Evolutionary conservation across 2,329 filamentous ascomycete species (phyloP).

Genomic region (Xylaria sp.): DNA sequence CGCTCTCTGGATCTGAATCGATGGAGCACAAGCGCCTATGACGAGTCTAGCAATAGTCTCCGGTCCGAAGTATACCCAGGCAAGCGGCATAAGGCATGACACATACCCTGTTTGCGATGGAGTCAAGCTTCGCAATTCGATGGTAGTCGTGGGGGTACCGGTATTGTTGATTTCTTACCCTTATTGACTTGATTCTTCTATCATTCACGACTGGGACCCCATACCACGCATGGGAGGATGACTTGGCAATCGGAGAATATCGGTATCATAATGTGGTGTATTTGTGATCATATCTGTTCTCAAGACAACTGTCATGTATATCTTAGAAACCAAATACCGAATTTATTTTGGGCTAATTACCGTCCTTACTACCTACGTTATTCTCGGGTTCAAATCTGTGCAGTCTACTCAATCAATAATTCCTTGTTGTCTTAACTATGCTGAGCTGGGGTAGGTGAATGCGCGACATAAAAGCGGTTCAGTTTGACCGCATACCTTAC

Average conservation of each 20-base stretch:
- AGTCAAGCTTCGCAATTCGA: conserved; percentile 12
- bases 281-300: conserved; percentile 23
- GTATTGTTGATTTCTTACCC: conserved; percentile 3
- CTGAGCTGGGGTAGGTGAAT: conserved; percentile 6
- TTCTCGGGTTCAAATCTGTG: neutral
- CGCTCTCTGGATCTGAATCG: conserved; percentile 16
- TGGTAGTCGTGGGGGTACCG: conserved; percentile 28
- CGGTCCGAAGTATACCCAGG: conserved; percentile 26
- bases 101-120: conserved; percentile 14
- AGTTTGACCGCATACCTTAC: neutral
- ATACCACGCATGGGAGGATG: conserved; percentile 10
- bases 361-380: neutral
- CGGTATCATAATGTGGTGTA: conserved; percentile 25
- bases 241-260: conserved; percentile 25
- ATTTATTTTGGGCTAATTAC: conserved; percentile 9
- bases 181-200: conserved; percentile 10
- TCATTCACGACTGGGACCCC: conserved; percentile 2
- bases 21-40: conserved; percentile 9
- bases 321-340: conserved; percentile 12
- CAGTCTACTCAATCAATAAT: neutral
- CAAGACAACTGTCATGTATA: conserved; percentile 21
- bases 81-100: conserved; percentile 23
- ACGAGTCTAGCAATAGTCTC: conserved; percentile 25
- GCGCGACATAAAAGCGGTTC: neutral
- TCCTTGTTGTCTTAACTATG: neutral